A percentile compares a stretch with the other conserved stretches of the same genome.
These are phyloP conservation scores for Powellomyces hirtus DNA, from an alignment of 192 early-diverging fungal genomes.

Conservation along the genomic window DNA sequence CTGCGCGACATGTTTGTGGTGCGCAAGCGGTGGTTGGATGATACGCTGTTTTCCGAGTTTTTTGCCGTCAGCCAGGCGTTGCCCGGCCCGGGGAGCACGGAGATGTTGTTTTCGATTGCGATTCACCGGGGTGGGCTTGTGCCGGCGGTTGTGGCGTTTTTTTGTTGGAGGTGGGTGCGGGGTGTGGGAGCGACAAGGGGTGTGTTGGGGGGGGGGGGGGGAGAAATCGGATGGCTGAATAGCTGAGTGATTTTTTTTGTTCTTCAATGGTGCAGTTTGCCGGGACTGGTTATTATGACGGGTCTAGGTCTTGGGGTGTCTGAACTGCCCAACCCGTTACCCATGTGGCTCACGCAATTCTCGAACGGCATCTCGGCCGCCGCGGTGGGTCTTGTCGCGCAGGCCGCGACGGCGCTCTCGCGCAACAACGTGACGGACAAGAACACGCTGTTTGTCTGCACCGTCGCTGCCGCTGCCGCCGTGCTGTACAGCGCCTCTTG, in stretches of 20 bases:
- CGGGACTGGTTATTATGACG: conserved; percentile 55
- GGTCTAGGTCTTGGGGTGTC: conserved; percentile 9
- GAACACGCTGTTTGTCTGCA: not conserved
- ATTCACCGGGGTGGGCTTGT: conserved; percentile 38
- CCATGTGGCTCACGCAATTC: conserved; percentile 47
- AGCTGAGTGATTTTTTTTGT: too few relatives aligned
- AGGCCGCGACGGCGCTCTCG: conserved; percentile 45
- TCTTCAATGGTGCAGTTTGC: too few relatives aligned
- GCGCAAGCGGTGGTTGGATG: conserved; percentile 51
- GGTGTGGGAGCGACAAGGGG: not conserved
- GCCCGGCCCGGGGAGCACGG: conserved; percentile 50
- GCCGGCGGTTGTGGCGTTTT: conserved; percentile 34
- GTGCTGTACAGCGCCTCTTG: not conserved
- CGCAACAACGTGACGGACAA: not conserved
- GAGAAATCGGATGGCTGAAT: too few relatives aligned
- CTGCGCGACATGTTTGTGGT: conserved; percentile 55
- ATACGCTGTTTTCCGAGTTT: conserved; percentile 61
- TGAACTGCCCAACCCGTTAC: conserved; percentile 24
- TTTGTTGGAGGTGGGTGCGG: conserved; percentile 32
- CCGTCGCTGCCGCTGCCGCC: not conserved
- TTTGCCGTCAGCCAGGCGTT: conserved; percentile 63
- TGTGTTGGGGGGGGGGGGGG: too few relatives aligned
- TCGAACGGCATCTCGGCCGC: conserved; percentile 54
- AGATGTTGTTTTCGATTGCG: conserved; percentile 43
- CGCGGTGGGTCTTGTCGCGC: conserved; percentile 60